A percentile compares a stretch with the other conserved stretches of the same genome.
Conservation (phyloP, 176 grass and related monocot genomes). For the Puccinellia tenuiflora region DNA sequence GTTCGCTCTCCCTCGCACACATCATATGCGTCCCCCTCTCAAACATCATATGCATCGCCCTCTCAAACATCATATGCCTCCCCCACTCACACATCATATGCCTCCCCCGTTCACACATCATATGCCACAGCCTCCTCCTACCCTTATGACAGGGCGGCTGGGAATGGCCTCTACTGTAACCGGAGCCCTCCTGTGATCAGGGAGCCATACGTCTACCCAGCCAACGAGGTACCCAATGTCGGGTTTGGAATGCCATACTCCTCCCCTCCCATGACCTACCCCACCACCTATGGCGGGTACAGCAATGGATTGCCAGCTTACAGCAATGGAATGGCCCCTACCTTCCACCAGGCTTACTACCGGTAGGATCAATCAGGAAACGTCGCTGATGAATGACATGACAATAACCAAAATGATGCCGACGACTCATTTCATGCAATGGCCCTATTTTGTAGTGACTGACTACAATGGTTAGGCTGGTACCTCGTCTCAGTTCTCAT, state of each 20-base stretch:
- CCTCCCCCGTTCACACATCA: constrained; percentile 40
- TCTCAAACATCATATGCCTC: constrained; percentile 22
- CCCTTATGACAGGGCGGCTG: constrained; percentile 43
- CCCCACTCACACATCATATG: constrained; percentile 16
- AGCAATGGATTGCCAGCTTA: constrained; percentile 52
- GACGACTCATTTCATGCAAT: constrained; percentile 33
- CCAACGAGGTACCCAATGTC: constrained; percentile 44
- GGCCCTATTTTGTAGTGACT: constrained; percentile 85
- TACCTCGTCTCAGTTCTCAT: constrained; percentile 19
- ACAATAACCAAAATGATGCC: constrained; percentile 56
- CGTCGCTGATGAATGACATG: constrained; percentile 56
- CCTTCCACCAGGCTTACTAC: constrained; percentile 81
- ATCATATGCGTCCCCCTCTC: constrained; percentile 32
- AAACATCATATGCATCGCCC: constrained; percentile 24
- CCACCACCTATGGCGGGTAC: constrained; percentile 48
- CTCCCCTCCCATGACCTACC: constrained; percentile 64
- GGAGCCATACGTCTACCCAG: constrained; percentile 70
- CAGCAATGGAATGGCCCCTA: constrained; percentile 44
- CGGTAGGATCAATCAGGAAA: constrained; percentile 51
- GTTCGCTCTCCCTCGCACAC: constrained; percentile 49
- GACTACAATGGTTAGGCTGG: constrained; percentile 71
- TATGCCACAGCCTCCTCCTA: constrained; percentile 41
- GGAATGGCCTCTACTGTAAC: constrained; percentile 64
- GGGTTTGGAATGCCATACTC: constrained; percentile 56
- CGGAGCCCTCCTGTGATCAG: constrained; percentile 59